These are phyloP conservation scores for Conidiobolus incongruus DNA, from an alignment of 371 early-diverging fungal species.

Conservation along the genomic window DNA sequence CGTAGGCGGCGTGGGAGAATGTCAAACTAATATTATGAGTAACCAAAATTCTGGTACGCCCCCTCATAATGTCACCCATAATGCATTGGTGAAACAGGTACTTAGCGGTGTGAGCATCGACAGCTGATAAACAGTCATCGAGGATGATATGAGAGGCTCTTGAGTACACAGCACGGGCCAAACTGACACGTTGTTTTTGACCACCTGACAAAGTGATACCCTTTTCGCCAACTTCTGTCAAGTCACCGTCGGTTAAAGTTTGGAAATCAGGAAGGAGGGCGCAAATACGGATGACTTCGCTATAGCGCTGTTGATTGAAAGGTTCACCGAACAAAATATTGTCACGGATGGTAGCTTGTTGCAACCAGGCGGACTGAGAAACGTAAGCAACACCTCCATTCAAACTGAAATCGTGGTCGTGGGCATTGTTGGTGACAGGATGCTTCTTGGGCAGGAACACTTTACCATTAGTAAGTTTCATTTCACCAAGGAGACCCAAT, in stretches of 20 bases:
- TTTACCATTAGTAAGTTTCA: conserved; percentile 21
- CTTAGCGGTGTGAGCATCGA: conserved; percentile 71
- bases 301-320: conserved; percentile 36
- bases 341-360: conserved; percentile 57
- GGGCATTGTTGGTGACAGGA: conserved; percentile 6
- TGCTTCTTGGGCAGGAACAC: conserved; percentile 18
- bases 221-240: conserved; percentile 82
- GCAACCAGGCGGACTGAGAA: conserved; percentile 67
- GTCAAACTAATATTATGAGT: conserved; percentile 74
- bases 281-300: conserved; percentile 30
- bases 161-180: conserved; percentile 70
- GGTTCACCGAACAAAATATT: conserved; percentile 66
- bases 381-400: conserved; percentile 44
- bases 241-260: conserved; percentile 60
- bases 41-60: conserved; percentile 61
- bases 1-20: conserved; percentile 28
- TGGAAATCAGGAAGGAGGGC: conserved; percentile 51
- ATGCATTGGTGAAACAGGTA: conserved; percentile 51
- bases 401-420: conserved; percentile 13
- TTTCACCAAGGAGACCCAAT: conserved; percentile 37
- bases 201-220: conserved; percentile 56
- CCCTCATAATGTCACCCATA: conserved; percentile 36
- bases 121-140: conserved; percentile 68
- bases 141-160: conserved; percentile 41
- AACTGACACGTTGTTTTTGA: conserved; percentile 53